Evolutionary conservation across 2,329 filamentous ascomycete species (phyloP), one percentile per base, ranked within the genome.

Genomic region (Epichloe brachyelytri): DNA sequence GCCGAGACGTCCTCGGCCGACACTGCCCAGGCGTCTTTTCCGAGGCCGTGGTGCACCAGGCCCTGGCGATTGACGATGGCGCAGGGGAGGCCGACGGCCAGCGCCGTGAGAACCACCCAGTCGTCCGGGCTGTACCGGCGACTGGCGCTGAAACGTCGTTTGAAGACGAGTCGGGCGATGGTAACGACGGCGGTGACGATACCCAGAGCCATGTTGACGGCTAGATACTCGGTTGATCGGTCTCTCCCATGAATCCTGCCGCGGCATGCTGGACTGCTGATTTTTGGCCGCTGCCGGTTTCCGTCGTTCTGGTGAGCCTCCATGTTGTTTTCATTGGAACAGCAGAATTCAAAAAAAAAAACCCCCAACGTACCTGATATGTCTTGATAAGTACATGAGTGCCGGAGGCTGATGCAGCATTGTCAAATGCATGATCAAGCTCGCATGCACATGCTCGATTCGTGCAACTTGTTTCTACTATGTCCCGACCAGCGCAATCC

Each of bases 11-110:
- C 55, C 6, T 64, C 57, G 3, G 65, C 60, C 0, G 64, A 53
- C 3, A 76, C 54, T 3, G 68, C 71, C 72, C 72, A 76, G 11
- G 75, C 64, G 50, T 76, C 73, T 44, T 55, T 64, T 14, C 73
- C 71, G 11, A 75, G 59, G 7, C 74, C 74, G 48, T 68, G 59
- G 43, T 61, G 53, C 4, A 55, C 55, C 11, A 60, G 54, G n/a
- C 63, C 60, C 14, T 60, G 50, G 5, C 59, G 52, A 51, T 63
- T 60, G 50, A 68, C 59, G 10, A 63, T 54, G 12, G 60, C 60
- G 22, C 56, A 55, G 6, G 62, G 62, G 6, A 51, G 56, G 7
- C 60, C 61, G 12, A 56, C 49, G 37, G 56, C 10, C 19, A 63
- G 47, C 8, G 60, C 55, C 12, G 56, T 17, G 19, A 65, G 45